Conservation (phyloP, 2,329 filamentous ascomycete genomes). For the Parafenestella ontariensis region DNA sequence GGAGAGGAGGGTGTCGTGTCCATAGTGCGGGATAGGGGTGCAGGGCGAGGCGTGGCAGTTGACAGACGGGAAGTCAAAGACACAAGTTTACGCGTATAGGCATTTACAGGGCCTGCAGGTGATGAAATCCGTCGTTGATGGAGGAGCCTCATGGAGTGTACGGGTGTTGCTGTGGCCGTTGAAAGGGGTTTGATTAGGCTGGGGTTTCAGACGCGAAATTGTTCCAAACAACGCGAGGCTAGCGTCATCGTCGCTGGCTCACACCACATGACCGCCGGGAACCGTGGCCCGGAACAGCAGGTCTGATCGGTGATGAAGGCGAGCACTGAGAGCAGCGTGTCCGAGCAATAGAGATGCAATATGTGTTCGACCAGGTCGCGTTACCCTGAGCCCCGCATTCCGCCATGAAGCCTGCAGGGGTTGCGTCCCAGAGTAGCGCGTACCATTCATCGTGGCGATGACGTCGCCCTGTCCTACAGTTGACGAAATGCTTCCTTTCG, state of each 20-base stretch:
- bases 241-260: slow-evolving; percentile 23
- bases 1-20: slow-evolving; percentile 50
- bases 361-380: neutral
- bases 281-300: neutral
- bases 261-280: slow-evolving; percentile 9
- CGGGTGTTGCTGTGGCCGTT: slow-evolving; percentile 34
- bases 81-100: neutral
- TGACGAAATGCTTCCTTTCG: neutral
- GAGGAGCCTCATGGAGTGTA: slow-evolving; percentile 25
- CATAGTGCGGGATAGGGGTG: slow-evolving; percentile 30
- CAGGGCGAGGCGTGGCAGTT: slow-evolving; percentile 9
- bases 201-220: slow-evolving; percentile 36
- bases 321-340: neutral
- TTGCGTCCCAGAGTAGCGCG: slow-evolving; percentile 9
- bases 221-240: slow-evolving; percentile 35
- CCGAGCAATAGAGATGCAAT: neutral
- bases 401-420: slow-evolving; percentile 5
- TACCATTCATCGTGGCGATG: slow-evolving; percentile 7
- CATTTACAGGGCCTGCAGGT: slow-evolving; percentile 13
- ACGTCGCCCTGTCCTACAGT: slow-evolving; percentile 8
- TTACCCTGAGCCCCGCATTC: slow-evolving; percentile 17
- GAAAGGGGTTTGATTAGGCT: slow-evolving; percentile 40
- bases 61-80: neutral
- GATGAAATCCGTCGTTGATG: slow-evolving; percentile 10
- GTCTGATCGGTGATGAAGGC: neutral